Evolutionary conservation across 345 rosid species (phyloP).

Genomic region (Eucalyptus microcorys): DNA sequence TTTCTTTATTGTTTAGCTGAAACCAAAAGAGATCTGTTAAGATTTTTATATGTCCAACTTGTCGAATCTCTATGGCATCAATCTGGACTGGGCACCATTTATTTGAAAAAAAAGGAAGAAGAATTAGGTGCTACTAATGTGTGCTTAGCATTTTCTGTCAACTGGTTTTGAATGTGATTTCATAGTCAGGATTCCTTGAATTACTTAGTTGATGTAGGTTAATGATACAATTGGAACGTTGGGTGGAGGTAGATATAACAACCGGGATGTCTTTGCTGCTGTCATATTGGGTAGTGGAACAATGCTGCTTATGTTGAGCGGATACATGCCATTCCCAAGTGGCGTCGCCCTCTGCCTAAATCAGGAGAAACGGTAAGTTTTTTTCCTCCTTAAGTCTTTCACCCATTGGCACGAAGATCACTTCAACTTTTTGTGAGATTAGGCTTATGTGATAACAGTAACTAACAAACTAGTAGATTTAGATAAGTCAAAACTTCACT

Average conservation of each 20-base stretch:
- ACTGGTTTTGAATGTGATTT: neutral
- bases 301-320: slow-evolving; percentile 88
- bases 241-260: slow-evolving; percentile 75
- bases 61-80: neutral
- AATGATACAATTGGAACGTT: slow-evolving; percentile 87
- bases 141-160: neutral
- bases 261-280: slow-evolving; percentile 60
- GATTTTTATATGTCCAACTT: neutral
- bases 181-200: neutral
- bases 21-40: neutral
- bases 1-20: neutral
- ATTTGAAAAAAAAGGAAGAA: neutral
- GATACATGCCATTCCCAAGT: slow-evolving; percentile 78
- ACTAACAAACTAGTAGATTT: neutral
- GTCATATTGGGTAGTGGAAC: slow-evolving; percentile 93
- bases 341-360: slow-evolving; percentile 70
- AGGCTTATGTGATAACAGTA: neutral
- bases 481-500: neutral
- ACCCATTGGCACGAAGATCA: neutral
- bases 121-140: neutral
- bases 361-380: slow-evolving; percentile 72
- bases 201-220: slow-evolving; percentile 30
- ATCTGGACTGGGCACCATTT: neutral
- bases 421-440: neutral
- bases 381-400: neutral